phyloP scores from a whole-genome alignment of 2,329 filamentous ascomycete species.

The Penicillium olsonii region DNA sequence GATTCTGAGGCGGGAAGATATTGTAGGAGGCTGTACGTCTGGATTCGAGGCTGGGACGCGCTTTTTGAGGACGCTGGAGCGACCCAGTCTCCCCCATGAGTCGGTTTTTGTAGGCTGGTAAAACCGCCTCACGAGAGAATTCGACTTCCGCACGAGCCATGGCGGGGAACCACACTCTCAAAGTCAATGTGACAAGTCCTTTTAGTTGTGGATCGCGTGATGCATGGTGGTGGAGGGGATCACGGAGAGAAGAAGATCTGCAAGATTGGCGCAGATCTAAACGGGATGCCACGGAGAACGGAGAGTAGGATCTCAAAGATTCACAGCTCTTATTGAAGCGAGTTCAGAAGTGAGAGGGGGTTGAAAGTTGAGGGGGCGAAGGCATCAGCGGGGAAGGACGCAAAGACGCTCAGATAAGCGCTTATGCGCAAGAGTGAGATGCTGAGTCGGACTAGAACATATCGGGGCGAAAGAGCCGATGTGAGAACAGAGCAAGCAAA shows the following conservation, averaged over 20 bases:
- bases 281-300: background rate
- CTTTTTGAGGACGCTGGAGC: conserved; percentile 11
- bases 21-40: conserved; percentile 10
- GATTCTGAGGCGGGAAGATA: conserved; percentile 8
- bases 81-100: conserved; percentile 17
- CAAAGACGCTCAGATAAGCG: conserved; percentile 4
- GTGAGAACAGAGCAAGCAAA: background rate
- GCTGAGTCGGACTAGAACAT: conserved; percentile 1
- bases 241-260: background rate
- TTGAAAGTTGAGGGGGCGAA: background rate
- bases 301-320: too few species aligned
- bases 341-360: background rate
- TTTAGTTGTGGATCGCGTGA: conserved; percentile 15
- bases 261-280: background rate
- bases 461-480: background rate
- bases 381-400: conserved; percentile 11
- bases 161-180: conserved; percentile 5
- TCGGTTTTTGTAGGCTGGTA: conserved; percentile 15
- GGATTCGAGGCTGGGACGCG: conserved; percentile 8
- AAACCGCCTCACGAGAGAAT: conserved; percentile 14
- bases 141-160: conserved; percentile 22
- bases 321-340: background rate
- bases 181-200: conserved; percentile 8
- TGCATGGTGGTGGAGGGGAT: conserved; percentile 17
- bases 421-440: conserved; percentile 6